Evolutionary conservation across 2,329 filamentous ascomycete genomes (phyloP).

Genomic region (Colletotrichum filicis): DNA sequence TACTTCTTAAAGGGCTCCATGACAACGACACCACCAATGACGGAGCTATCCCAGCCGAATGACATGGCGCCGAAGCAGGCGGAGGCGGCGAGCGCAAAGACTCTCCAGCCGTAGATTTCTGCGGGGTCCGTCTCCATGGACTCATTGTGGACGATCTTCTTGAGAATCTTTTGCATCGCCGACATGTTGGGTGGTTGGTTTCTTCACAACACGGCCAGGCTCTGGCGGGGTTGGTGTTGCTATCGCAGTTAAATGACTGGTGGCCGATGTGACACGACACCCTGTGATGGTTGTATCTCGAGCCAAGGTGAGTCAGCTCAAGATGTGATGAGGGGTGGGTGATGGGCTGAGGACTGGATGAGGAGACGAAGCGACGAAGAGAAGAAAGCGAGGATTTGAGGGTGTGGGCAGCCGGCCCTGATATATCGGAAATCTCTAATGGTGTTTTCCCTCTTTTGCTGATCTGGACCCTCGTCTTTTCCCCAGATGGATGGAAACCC

Average conservation of each 20-base stretch:
- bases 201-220: conserved; percentile 28
- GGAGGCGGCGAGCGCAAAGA: conserved; percentile 71
- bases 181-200: conserved; percentile 28
- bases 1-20: conserved; percentile 67
- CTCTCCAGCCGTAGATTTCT: conserved; percentile 76
- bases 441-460: conserved; percentile 18
- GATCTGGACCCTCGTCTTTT: conserved; percentile 3
- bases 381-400: neutral
- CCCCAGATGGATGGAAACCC: conserved; percentile 16
- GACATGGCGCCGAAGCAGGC: conserved; percentile 62
- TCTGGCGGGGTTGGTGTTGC: conserved; percentile 29
- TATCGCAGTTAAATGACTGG: neutral
- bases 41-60: conserved; percentile 72
- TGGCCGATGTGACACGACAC: conserved; percentile 16
- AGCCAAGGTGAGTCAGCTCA: conserved; percentile 1
- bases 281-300: conserved; percentile 16
- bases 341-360: neutral
- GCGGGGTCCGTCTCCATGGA: conserved; percentile 74
- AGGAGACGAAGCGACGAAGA: conserved; percentile 15
- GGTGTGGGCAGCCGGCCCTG: conserved; percentile 14
- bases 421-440: conserved; percentile 27
- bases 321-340: neutral
- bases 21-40: conserved; percentile 74
- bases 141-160: conserved; percentile 62
- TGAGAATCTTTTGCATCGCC: conserved; percentile 42